Evolutionary conservation across 140 eudicot species (phyloP).

Genomic region (Flaveria floridana): DNA sequence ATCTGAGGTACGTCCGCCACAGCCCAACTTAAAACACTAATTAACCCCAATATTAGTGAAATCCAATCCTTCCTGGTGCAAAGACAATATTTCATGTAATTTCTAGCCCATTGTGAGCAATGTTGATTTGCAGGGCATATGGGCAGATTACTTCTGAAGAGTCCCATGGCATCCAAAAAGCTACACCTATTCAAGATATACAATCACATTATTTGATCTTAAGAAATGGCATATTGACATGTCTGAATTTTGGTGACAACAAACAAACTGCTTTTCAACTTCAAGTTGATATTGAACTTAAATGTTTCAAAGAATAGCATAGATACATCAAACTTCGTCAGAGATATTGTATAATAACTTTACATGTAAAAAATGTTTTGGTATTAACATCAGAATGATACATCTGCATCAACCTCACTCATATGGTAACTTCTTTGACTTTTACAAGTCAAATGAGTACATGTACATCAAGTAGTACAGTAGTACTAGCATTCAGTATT

Average conservation of each 20-base stretch:
- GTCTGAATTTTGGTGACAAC: background rate
- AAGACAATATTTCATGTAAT: conserved; percentile 50
- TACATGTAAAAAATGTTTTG: background rate
- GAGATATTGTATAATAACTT: background rate
- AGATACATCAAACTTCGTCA: background rate
- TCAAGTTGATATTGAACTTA: background rate
- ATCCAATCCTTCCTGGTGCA: conserved; percentile 54
- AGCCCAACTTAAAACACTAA: conserved; percentile 70
- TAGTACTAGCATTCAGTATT: no score
- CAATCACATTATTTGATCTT: background rate
- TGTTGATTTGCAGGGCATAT: conserved; percentile 45
- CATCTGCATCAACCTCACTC: conserved; percentile 2
- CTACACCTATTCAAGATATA: conserved; percentile 21
- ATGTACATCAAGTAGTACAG: background rate
- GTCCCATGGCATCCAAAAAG: conserved; percentile 36
- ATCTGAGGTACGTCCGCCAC: conserved; percentile 79
- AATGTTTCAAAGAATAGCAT: background rate
- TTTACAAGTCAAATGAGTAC: background rate
- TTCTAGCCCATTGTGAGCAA: conserved; percentile 57
- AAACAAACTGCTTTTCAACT: background rate
- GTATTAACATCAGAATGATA: background rate
- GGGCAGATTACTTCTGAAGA: conserved; percentile 35
- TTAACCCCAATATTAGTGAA: conserved; percentile 54
- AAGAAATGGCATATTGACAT: background rate
- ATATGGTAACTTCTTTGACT: background rate